Conservation (phyloP, 176 grass and related monocot genomes). For the Lolium rigidum region DNA sequence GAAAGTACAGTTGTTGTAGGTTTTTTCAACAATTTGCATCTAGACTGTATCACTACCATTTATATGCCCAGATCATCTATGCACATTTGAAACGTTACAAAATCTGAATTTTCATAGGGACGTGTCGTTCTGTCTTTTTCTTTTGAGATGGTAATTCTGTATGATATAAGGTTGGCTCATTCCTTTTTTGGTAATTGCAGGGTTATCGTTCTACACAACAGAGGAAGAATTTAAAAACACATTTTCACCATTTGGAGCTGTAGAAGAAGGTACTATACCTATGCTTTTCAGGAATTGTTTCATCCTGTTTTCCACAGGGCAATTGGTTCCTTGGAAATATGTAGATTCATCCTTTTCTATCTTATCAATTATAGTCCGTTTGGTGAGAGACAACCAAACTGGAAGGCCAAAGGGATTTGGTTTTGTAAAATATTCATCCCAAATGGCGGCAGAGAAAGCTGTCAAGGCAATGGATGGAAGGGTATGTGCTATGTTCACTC, state of each 20-base stretch:
- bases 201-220: slow-evolving; percentile 61
- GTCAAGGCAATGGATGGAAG: slow-evolving; percentile 57
- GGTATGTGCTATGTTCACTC: slow-evolving; percentile 27
- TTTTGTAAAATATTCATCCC: slow-evolving; percentile 50
- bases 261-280: slow-evolving; percentile 49
- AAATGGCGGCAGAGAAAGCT: slow-evolving; percentile 53
- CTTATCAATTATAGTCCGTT: slow-evolving; percentile 31
- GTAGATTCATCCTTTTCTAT: background rate
- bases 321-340: background rate
- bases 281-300: background rate
- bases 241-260: slow-evolving; percentile 50
- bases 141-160: background rate
- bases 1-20: background rate
- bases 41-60: background rate
- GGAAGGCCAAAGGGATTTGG: slow-evolving; percentile 60
- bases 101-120: background rate
- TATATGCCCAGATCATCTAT: background rate
- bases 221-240: slow-evolving; percentile 50
- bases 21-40: background rate
- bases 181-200: slow-evolving; percentile 31
- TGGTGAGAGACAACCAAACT: slow-evolving; percentile 48
- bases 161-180: background rate
- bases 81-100: background rate
- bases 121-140: too few relatives aligned
- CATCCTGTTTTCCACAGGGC: background rate